Percentiles rank a stretch among this genome's conserved stretches.
phyloP scores from a whole-genome alignment of 495 filamentous ascomycete species.

The Tuber microsphaerosporum region DNA sequence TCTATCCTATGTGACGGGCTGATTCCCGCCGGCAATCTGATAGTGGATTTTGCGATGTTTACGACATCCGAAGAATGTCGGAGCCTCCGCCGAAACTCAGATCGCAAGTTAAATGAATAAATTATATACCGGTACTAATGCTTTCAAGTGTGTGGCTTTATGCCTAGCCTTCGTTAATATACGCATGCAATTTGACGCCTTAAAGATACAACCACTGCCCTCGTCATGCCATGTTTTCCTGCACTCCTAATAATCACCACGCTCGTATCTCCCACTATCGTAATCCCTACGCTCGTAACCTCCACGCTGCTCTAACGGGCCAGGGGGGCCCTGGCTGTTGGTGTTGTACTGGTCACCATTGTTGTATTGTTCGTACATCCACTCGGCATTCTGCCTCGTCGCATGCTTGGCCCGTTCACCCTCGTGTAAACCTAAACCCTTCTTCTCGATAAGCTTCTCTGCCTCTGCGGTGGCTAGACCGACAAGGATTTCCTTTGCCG shows the following conservation, averaged over 20 bases:
- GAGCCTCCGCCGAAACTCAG: not conserved
- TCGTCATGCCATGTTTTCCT: not conserved
- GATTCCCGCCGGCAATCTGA: no score
- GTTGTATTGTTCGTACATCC: constrained; percentile 59
- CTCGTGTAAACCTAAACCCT: constrained; percentile 65
- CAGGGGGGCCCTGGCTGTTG: constrained; percentile 18
- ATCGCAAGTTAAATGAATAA: not conserved
- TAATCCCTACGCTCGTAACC: not conserved
- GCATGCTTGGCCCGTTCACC: constrained; percentile 58
- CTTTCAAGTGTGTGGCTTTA: not conserved
- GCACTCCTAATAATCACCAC: not conserved
- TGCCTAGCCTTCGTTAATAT: not conserved
- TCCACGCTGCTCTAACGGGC: not conserved
- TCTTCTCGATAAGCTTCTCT: constrained; percentile 73
- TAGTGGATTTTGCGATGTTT: no score
- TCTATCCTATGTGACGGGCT: no score
- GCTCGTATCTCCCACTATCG: not conserved
- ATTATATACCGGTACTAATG: not conserved
- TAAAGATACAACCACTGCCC: not conserved
- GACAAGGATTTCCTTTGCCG: constrained; percentile 70
- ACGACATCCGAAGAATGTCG: not conserved
- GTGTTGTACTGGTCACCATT: constrained; percentile 48
- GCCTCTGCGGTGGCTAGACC: constrained; percentile 66
- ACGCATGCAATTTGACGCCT: not conserved
- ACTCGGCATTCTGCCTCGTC: constrained; percentile 58